Evolutionary conservation across 164 flowering plant species (phyloP), one percentile per base, ranked within the genome.

Genomic region (Magnolia kwangsiensis): DNA sequence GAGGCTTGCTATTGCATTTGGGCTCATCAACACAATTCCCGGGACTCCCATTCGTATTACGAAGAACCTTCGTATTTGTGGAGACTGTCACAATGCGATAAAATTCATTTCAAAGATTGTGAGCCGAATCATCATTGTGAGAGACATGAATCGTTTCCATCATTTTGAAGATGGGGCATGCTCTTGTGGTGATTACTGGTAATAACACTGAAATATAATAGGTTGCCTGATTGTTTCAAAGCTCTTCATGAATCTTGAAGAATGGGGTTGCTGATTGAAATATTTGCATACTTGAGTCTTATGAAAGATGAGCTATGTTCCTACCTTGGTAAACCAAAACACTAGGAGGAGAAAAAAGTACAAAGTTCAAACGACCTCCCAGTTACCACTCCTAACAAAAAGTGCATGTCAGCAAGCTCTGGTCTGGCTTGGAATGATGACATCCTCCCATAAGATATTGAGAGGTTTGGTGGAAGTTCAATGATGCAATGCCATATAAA

Each of bases 121-220:
- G 50, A 66, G 67, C n/a, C 67, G 76, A 13, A 66, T 10, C 16
- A 78, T 78, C 67, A 78, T 78, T 55, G 75, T 78, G 29, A 78
- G 80, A 67, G 80, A 78, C 61, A 73, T 78, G 72, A 78, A 78
- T 58, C 67, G 76, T 65, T 78, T 78, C 58, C 80, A 78, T 63
- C 80, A 55, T n/a, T 78, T 78, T 72, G 69, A 73, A 55, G 72
- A 67, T 51, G 76, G 72, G 45, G 16, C 10, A 20, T 78, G 76
- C 55, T 78, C 80, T 37, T 78, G 80, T 73, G 50, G 72, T 50
- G 72, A 78, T 45, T 78, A 78, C 45, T 73, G 80, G 80, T 78
- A 20, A 72, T 67, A 55, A 16, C 61, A 13, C 61, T 55, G 61
- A 55, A 55, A 11, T 8, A 55, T 55, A 55, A 55, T 55, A 3